Evolutionary conservation across 306 rosid genomes (phyloP).

Genomic region (Morella rubra): DNA sequence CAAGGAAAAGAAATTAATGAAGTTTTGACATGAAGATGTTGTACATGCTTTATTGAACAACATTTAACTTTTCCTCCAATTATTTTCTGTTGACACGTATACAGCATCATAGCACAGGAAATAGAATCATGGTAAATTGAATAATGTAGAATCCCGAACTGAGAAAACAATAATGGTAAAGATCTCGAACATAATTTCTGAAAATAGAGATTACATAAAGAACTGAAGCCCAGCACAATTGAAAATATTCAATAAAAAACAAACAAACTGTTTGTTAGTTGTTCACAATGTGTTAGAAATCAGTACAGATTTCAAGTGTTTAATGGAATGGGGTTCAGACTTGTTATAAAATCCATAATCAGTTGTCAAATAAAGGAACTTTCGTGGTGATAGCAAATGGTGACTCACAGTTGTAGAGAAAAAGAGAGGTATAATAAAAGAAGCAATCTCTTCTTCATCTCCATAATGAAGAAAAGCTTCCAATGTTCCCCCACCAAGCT

Average conservation of each 20-base stretch:
- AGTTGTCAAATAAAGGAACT: not conserved
- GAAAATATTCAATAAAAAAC: not conserved
- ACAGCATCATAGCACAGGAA: not conserved
- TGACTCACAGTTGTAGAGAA: slow-evolving; percentile 36
- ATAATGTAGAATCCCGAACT: not conserved
- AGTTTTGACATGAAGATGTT: not conserved
- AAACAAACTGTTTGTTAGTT: not conserved
- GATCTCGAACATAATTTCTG: not conserved
- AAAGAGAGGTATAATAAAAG: slow-evolving; percentile 12
- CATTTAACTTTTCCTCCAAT: not conserved
- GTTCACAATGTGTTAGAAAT: not conserved
- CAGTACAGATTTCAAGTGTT: not conserved
- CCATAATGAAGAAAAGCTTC: slow-evolving; percentile 28
- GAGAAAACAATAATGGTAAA: not conserved
- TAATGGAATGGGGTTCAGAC: not conserved
- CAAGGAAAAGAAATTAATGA: not conserved
- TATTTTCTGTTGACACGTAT: not conserved
- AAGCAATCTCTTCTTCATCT: slow-evolving; percentile 19
- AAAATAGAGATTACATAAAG: not conserved
- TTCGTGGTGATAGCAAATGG: not conserved
- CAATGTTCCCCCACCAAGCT: slow-evolving; percentile 16
- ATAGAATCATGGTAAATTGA: not conserved
- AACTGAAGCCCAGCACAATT: not conserved
- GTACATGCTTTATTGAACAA: not conserved
- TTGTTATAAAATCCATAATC: not conserved